Percentiles rank a stretch among this genome's conserved stretches.
These are phyloP conservation scores for Incumbomyces lentus DNA, from an alignment of 2,329 filamentous ascomycete genomes.

Conservation along the genomic window DNA sequence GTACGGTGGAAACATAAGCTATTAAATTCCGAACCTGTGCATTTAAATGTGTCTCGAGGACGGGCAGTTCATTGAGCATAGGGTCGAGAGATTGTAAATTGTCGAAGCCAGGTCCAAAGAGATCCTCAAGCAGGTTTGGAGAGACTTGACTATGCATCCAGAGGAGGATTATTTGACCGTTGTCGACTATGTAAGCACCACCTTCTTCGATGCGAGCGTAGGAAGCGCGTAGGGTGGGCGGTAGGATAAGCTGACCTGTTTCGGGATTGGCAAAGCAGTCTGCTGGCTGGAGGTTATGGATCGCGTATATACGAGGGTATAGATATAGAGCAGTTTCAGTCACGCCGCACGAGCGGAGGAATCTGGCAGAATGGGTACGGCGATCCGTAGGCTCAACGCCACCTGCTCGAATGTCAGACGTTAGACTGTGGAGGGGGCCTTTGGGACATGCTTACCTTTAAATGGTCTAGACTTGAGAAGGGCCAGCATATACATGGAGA, in stretches of 20 bases:
- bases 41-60: slow-evolving; percentile 84
- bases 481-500: slow-evolving; percentile 89
- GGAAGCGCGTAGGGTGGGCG: slow-evolving; percentile 66
- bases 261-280: slow-evolving; percentile 86
- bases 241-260: slow-evolving; percentile 78
- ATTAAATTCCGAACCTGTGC: slow-evolving; percentile 90
- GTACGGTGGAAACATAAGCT: slow-evolving; percentile 68
- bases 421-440: background rate
- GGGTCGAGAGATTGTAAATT: slow-evolving; percentile 69
- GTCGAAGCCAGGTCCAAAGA: slow-evolving; percentile 69
- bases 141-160: slow-evolving; percentile 92
- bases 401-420: slow-evolving; percentile 33
- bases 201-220: slow-evolving; percentile 86
- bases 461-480: slow-evolving; percentile 84
- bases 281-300: slow-evolving; percentile 78
- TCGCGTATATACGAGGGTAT: slow-evolving; percentile 83
- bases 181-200: slow-evolving; percentile 88
- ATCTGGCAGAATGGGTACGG: slow-evolving; percentile 79
- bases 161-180: slow-evolving; percentile 80
- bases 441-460: slow-evolving; percentile 46
- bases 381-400: slow-evolving; percentile 85
- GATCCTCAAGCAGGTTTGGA: slow-evolving; percentile 77
- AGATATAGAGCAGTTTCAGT: slow-evolving; percentile 82
- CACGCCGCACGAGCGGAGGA: slow-evolving; percentile 79
- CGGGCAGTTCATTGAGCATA: slow-evolving; percentile 66